A percentile compares a stretch with the other conserved stretches of the same genome.
Conservation (phyloP, 805 yeast species). For the Cyberlindnera amylophila region DNA sequence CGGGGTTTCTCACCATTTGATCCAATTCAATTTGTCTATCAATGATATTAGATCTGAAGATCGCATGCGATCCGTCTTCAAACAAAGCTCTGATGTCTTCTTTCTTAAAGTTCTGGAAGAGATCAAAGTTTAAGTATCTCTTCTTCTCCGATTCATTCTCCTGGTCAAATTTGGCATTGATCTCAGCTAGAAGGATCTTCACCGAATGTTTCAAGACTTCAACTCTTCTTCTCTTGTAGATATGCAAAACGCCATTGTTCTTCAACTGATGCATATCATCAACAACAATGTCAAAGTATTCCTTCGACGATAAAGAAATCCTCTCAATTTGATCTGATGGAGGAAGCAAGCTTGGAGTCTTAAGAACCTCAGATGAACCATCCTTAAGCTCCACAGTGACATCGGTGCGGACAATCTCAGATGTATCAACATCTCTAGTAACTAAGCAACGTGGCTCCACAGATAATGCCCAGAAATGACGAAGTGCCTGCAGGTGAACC, state of each 20-base stretch:
- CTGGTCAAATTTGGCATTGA: constrained; percentile 20
- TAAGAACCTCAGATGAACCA: constrained; percentile 33
- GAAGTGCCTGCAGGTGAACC: constrained; percentile 75
- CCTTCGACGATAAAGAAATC: constrained; percentile 44
- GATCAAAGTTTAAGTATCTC: constrained; percentile 11
- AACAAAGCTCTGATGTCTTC: constrained; percentile 17
- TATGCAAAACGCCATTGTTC: constrained; percentile 34
- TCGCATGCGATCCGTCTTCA: constrained; percentile 10
- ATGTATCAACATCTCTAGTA: constrained; percentile 63
- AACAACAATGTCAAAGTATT: constrained; percentile 49
- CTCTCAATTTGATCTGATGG: constrained; percentile 44
- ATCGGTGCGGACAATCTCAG: constrained; percentile 48
- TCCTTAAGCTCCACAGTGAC: constrained; percentile 33
- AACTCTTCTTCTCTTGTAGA: constrained; percentile 39
- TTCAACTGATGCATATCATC: constrained; percentile 35
- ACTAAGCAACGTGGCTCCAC: constrained; percentile 80
- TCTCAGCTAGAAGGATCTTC: constrained; percentile 23
- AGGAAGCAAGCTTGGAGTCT: constrained; percentile 72
- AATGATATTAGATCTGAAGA: constrained; percentile 39
- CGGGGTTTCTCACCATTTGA: constrained; percentile 39
- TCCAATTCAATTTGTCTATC: constrained; percentile 55
- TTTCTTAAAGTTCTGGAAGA: constrained; percentile 17
- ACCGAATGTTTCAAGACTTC: constrained; percentile 34
- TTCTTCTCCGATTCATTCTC: constrained; percentile 5
- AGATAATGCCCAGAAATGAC: constrained; percentile 88